Base-by-base conservation (phyloP, 495 filamentous ascomycete species). In the Daldinia childiae region DNA sequence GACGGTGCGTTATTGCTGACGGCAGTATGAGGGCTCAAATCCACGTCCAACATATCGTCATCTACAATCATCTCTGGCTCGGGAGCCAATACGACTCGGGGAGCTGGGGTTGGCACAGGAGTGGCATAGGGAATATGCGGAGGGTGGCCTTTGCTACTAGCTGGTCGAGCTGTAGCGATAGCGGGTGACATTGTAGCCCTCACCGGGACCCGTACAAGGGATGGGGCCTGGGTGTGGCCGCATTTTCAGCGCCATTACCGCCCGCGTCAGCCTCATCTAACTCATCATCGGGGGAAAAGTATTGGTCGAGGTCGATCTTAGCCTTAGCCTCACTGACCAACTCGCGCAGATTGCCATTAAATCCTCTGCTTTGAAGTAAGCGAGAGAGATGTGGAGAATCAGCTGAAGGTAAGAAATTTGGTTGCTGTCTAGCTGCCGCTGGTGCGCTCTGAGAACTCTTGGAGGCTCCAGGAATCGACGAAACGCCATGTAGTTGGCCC, bases 1-100 rank as follows among this genome's bases (percentile, higher is more conserved):
- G 92, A 95, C 12, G 94, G 94, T 11, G 92, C 91, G 57, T 86
- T 86, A 77, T 95, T 94, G 73, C 92, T 92, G 36, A 92, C 88
- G 32, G 90, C 82, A 6, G 93, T 93, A 68, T 93, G 88, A 7
- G 94, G 93, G 73, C 91, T 95, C 38, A 95, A 81, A 57, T 93
- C 91, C 29, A 82, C 82, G 55, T 89, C 86, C 62, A 88, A 76
- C 30, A 84, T 80, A 14, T 86, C 85, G 15, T 83, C 77, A 56
- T 84, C 82, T 55, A 82, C 79, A 21, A 82, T 71, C 12, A 80
- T 80, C 52, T 82, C 80, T 29, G 81, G 72, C 32, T 82, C 66
- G 21, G 79, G 65, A 39, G 64, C 64, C 34, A 69, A 65, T 19
- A 70, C 63, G 56, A 71, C 62, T 38, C 71, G 69, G 24, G 76